Percentiles rank a stretch among this genome's conserved stretches.
Evolutionary conservation across 2,329 filamentous ascomycete genomes (phyloP).

Genomic region (Alternaria gaisen): DNA sequence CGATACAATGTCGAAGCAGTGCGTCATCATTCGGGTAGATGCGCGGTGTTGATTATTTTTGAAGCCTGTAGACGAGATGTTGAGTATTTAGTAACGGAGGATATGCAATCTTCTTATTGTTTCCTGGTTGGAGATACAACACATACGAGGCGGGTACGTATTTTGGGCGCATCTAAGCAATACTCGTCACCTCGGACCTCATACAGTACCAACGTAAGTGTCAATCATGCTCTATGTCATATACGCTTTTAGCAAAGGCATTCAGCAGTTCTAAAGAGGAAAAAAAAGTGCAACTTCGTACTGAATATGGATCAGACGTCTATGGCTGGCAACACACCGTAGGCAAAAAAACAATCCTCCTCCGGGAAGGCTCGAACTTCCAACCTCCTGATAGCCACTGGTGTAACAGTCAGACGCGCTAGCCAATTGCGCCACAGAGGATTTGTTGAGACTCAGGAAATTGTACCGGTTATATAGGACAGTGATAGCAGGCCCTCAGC

Average conservation of each 20-base stretch:
- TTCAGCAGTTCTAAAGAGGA: background rate
- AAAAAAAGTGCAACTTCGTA: background rate
- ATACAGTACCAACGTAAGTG: background rate
- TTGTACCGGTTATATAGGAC: background rate
- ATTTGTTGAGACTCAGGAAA: slow-evolving; percentile 16
- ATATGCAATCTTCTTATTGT: background rate
- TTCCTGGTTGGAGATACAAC: background rate
- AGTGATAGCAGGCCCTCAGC: too few relatives aligned
- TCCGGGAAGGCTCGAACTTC: slow-evolving; percentile 41
- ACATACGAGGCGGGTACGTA: background rate
- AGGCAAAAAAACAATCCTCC: slow-evolving; percentile 25
- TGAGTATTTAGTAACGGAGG: background rate
- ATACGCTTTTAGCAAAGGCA: background rate
- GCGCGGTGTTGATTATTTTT: slow-evolving; percentile 35
- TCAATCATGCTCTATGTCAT: background rate
- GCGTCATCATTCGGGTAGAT: slow-evolving; percentile 43
- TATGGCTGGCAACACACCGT: background rate
- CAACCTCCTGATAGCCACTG: slow-evolving; percentile 32
- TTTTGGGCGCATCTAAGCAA: background rate
- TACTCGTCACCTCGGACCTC: background rate
- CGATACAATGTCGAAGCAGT: slow-evolving; percentile 48
- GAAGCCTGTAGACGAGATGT: background rate
- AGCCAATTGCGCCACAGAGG: slow-evolving; percentile 60
- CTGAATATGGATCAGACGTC: background rate
- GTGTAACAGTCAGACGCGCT: slow-evolving; percentile 68